Percentiles rank a stretch among this genome's conserved stretches.
Conservation (phyloP, 371 early-diverging fungal genomes). For the Mucor circinelloides region DNA sequence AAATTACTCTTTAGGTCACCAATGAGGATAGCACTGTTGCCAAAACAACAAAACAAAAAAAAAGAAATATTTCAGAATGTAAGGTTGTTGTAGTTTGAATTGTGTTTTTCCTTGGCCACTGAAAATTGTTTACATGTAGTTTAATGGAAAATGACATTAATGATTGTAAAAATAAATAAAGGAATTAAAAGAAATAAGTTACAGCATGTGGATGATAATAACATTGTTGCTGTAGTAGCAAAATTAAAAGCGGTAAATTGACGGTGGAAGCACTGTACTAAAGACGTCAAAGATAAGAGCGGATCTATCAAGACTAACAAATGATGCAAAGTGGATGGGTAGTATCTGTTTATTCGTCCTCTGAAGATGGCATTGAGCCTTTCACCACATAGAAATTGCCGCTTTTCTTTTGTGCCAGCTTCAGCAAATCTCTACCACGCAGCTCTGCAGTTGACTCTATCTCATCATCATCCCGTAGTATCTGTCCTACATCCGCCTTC, state of each 20-base stretch:
- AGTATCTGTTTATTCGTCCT: background rate
- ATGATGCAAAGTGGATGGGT: too few species aligned
- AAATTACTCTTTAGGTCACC: constrained; percentile 11
- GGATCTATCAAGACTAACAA: too few species aligned
- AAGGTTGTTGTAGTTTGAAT: constrained; percentile 9
- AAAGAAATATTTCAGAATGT: constrained; percentile 5
- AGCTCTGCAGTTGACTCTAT: constrained; percentile 4
- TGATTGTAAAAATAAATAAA: constrained; percentile 10
- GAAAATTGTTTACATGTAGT: constrained; percentile 14
- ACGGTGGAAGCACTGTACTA: background rate
- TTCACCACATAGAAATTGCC: constrained; percentile 40
- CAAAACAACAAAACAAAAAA: background rate
- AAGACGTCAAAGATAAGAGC: too few species aligned
- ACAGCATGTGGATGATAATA: constrained; percentile 4
- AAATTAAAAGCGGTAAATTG: constrained; percentile 10
- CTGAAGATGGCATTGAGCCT: constrained; percentile 15
- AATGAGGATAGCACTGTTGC: background rate
- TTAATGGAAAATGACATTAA: constrained; percentile 8
- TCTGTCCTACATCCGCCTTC: constrained; percentile 25
- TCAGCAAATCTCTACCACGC: constrained; percentile 28
- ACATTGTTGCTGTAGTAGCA: constrained; percentile 1
- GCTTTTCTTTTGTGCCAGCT: constrained; percentile 31
- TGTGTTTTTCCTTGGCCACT: constrained; percentile 8
- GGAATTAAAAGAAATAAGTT: constrained; percentile 12
- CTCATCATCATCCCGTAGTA: constrained; percentile 20